Evolutionary conservation across 2,329 filamentous ascomycete genomes (phyloP).

Genomic region (Nemania bipapillata): DNA sequence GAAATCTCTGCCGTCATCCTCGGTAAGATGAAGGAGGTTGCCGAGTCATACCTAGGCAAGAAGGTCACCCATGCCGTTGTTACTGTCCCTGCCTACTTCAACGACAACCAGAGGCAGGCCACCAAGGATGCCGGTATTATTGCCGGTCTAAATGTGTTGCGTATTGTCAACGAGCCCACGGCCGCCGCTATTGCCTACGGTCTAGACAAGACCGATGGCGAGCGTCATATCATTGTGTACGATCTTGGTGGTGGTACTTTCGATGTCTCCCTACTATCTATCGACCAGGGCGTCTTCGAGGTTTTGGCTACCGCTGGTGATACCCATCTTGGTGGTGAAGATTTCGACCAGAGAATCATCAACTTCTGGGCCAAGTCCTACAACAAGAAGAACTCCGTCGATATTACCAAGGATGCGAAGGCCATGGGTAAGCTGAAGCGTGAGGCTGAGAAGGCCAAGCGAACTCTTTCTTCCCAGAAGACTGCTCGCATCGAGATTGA

Average conservation of each 20-base stretch:
- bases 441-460: constrained; percentile 99
- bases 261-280: constrained; percentile 91
- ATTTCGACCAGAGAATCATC: constrained; percentile 98
- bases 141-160: constrained; percentile 92
- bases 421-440: constrained; percentile 99
- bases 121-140: constrained; percentile 95
- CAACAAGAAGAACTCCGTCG: constrained; percentile 97
- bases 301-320: constrained; percentile 95
- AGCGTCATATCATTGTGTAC: constrained; percentile 91
- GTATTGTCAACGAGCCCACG: constrained; percentile 96
- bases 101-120: constrained; percentile 95
- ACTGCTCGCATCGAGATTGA: constrained; percentile 96
- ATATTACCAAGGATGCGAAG: constrained; percentile 94
- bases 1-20: constrained; percentile 84
- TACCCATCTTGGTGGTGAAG: constrained; percentile 96
- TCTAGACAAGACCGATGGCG: constrained; percentile 83
- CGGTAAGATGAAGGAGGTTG: constrained; percentile 85
- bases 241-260: constrained; percentile 95
- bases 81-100: constrained; percentile 97
- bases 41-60: constrained; percentile 82
- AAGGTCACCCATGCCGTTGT: constrained; percentile 89
- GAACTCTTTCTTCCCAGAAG: constrained; percentile 93
- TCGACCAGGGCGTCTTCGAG: constrained; percentile 93
- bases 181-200: constrained; percentile 95
- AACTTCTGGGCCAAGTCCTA: constrained; percentile 95